Conservation (phyloP, 2,329 filamentous ascomycete genomes). For the Aspergillus arachidicola region DNA sequence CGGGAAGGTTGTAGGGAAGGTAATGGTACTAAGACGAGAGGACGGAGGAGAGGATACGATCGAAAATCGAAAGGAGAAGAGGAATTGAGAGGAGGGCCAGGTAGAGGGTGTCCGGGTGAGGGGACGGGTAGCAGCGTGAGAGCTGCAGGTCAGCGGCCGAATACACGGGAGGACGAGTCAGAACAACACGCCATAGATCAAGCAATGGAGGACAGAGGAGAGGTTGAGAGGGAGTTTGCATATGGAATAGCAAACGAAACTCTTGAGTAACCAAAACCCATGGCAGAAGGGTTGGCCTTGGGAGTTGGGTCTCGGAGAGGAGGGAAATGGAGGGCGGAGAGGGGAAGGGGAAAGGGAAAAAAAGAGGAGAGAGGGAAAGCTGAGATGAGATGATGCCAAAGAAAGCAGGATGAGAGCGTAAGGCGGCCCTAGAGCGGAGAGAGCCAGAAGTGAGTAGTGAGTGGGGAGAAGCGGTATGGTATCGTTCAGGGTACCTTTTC, state of each 20-base stretch:
- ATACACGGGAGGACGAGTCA: constrained; percentile 33
- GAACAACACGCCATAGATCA: constrained; percentile 38
- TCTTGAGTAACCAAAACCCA: constrained; percentile 22
- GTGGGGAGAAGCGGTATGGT: constrained; percentile 22
- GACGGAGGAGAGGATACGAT: constrained; percentile 8
- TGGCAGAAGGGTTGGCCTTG: constrained; percentile 19
- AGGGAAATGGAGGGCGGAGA: constrained; percentile 24
- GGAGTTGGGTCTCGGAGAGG: constrained; percentile 16
- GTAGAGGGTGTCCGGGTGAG: constrained; percentile 24
- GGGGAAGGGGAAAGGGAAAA: constrained; percentile 9
- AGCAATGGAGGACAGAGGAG: constrained; percentile 20
- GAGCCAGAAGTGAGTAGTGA: constrained; percentile 17
- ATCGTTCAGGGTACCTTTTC: constrained; percentile 25
- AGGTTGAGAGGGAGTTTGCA: constrained; percentile 20
- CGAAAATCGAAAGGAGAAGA: constrained; percentile 11
- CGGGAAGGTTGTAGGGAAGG: constrained; percentile 10
- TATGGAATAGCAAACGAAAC: constrained; percentile 20
- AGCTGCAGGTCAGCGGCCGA: constrained; percentile 43
- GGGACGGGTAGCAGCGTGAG: constrained; percentile 38
- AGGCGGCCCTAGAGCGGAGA: constrained; percentile 26
- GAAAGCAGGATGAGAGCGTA: constrained; percentile 23
- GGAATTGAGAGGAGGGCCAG: constrained; percentile 18
- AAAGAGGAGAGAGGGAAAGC: constrained; percentile 14
- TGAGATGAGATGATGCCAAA: constrained; percentile 32
- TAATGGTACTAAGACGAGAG: constrained; percentile 6